These are phyloP conservation scores for Bruguiera hainesii DNA, from an alignment of 441 rosid genomes.

Conservation along the genomic window DNA sequence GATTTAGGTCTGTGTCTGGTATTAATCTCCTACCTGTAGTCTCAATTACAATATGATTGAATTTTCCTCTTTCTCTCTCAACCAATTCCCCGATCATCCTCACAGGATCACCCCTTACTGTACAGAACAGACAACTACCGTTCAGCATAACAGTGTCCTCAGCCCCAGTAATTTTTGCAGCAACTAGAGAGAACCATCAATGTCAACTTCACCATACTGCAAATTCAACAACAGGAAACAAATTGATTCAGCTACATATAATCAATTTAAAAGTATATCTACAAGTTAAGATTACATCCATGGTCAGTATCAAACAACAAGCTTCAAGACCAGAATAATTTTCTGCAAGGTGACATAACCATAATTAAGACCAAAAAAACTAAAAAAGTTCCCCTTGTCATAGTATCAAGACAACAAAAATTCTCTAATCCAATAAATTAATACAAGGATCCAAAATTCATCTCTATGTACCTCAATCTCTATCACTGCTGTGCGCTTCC, in stretches of 20 bases:
- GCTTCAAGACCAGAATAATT: too few species aligned
- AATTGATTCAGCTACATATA: not conserved
- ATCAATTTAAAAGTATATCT: not conserved
- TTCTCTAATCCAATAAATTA: too few species aligned
- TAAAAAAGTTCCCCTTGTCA: not conserved
- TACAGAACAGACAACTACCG: slow-evolving; percentile 93
- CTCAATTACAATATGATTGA: slow-evolving; percentile 92
- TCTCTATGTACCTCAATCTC: too few species aligned
- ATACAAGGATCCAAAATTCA: too few species aligned
- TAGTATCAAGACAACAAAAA: too few species aligned
- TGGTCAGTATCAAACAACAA: too few species aligned
- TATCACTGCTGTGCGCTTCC: slow-evolving; percentile 42
- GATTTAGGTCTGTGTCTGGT: too few species aligned
- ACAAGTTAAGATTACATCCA: not conserved
- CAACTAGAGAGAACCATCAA: slow-evolving; percentile 93
- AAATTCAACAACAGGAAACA: slow-evolving; percentile 7
- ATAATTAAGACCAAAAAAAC: too few species aligned
- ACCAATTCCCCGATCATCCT: slow-evolving; percentile 89
- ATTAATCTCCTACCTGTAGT: slow-evolving; percentile 62
- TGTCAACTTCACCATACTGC: slow-evolving; percentile 91
- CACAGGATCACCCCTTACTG: slow-evolving; percentile 96
- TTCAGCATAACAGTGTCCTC: slow-evolving; percentile 91
- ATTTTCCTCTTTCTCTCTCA: slow-evolving; percentile 63
- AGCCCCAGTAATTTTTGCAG: slow-evolving; percentile 78
- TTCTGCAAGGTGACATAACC: too few species aligned